Evolutionary conservation across 768 basidiomycete species (phyloP).

Genomic region (Psilocybe tampanensis): DNA sequence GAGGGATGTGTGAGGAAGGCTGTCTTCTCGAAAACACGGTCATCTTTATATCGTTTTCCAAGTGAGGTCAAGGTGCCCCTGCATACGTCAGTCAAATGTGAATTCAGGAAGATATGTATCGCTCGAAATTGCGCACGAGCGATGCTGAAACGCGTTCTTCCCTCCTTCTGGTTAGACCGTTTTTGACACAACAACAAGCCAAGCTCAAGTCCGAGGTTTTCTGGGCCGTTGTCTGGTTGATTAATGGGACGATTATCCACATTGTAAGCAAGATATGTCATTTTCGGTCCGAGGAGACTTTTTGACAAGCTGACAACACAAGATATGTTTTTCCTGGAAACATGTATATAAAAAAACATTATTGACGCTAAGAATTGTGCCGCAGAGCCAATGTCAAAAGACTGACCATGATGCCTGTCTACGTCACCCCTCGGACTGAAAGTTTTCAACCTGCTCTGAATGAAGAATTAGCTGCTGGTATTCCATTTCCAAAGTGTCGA

Average conservation of each 20-base stretch:
- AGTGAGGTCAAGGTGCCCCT: too few relatives aligned
- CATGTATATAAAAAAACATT: too few relatives aligned
- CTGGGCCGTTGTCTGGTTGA: background rate
- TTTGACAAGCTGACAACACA: background rate
- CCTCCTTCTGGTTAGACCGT: background rate
- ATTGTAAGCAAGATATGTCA: background rate
- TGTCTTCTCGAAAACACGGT: too few relatives aligned
- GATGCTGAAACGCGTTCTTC: background rate
- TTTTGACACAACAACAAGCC: background rate
- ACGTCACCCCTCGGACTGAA: too few relatives aligned
- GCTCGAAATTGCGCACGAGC: background rate
- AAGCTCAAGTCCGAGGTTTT: background rate
- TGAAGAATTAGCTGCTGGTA: too few relatives aligned
- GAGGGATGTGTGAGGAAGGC: background rate
- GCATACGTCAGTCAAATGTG: background rate
- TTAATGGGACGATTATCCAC: background rate
- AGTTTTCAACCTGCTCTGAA: too few relatives aligned
- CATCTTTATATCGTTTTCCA: too few relatives aligned
- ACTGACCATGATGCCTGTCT: too few relatives aligned
- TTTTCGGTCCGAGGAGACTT: background rate
- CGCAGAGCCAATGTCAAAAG: too few relatives aligned
- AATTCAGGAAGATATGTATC: background rate
- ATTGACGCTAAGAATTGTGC: too few relatives aligned
- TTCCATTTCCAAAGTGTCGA: too few relatives aligned
- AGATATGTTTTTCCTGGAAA: background rate